Evolutionary conservation across 345 rosid genomes (phyloP), one percentile per base, ranked within the genome.

Genomic region (Hirschfeldia incana): DNA sequence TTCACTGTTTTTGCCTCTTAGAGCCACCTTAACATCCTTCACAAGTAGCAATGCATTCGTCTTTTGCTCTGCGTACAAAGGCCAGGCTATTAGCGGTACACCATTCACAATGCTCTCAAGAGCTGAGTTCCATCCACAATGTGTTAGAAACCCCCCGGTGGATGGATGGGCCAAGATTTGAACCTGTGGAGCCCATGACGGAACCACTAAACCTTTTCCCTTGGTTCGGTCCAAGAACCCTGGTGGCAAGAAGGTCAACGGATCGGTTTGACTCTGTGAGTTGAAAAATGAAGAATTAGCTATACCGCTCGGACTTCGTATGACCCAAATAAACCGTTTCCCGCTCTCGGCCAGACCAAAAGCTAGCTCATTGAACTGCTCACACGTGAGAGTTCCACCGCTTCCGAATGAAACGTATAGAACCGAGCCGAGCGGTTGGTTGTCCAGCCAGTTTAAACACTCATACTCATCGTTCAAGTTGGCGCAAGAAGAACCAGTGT

Each of bases 331-430:
- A 70, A 75, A 80, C 36, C 70, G 55, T 39, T 55, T 67, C 6
- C 9, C 72, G 10, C 70, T 62, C 28, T 37, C 57, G 0, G 64
- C 83, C 15, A 80, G 53, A 29, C 83, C 83, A 2, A 62, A 28
- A 60, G 83, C 83, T 0, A 80, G 78, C 78, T 80, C 79, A 51
- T 21, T 69, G 28, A 80, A n/a, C 13, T 80, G 83, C 21, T 68
- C 76, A 15, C 10, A 8, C 4, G 92, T 76, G 0, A 87, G 73
- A 2, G 92, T 85, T 1, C 94, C 94, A 0, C 93, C 93, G 15
- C 97, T 91, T 9, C 97, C 97, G 39, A 91, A 88, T 3, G 91
- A 91, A 11, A 92, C 84, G n/a, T 82, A 89, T 1, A 92, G 49
- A 37, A 88, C 91, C 15, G 92, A 89, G 27, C 83, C 84, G 5